Conservation (phyloP, 2,329 filamentous ascomycete genomes). For the Stemphylium lycopersici region DNA sequence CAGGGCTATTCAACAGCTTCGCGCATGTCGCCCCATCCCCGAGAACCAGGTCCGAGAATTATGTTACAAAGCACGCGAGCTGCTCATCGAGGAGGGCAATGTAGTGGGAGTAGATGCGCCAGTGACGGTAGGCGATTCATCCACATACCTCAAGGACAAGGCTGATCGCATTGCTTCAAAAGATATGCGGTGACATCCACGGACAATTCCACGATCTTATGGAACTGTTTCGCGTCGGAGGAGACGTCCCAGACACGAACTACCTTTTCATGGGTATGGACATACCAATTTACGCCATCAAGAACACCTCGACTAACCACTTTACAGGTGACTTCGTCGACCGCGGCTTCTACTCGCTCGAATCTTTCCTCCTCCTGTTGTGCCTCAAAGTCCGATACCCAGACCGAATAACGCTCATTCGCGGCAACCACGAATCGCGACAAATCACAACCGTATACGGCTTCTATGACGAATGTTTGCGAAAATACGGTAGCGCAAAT, state of each 20-base stretch:
- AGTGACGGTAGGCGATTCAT: conserved; percentile 71
- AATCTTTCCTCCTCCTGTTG: conserved; percentile 93
- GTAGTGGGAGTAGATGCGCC: conserved; percentile 94
- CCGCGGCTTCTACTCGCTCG: conserved; percentile 95
- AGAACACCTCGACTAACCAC: conserved; percentile 1
- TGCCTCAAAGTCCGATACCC: conserved; percentile 97
- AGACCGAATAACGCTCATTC: conserved; percentile 93
- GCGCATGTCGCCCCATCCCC: conserved; percentile 93
- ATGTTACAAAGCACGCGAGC: conserved; percentile 94
- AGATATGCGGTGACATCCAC: conserved; percentile 86
- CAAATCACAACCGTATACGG: conserved; percentile 98
- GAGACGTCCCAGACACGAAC: conserved; percentile 92
- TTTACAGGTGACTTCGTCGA: conserved; percentile 88
- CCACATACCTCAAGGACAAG: background rate
- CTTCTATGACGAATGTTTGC: conserved; percentile 78
- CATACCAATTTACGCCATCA: background rate
- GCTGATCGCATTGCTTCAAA: conserved; percentile 3
- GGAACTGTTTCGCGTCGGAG: conserved; percentile 93
- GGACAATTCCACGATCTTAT: conserved; percentile 96
- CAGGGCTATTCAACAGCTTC: conserved; percentile 93
- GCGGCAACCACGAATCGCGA: conserved; percentile 93
- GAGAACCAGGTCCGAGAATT: conserved; percentile 94
- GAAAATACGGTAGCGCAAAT: conserved; percentile 88
- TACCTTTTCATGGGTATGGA: conserved; percentile 89
- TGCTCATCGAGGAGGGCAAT: conserved; percentile 96